Base-by-base conservation (phyloP, 306 rosid species). In the Castanea mollissima region DNA sequence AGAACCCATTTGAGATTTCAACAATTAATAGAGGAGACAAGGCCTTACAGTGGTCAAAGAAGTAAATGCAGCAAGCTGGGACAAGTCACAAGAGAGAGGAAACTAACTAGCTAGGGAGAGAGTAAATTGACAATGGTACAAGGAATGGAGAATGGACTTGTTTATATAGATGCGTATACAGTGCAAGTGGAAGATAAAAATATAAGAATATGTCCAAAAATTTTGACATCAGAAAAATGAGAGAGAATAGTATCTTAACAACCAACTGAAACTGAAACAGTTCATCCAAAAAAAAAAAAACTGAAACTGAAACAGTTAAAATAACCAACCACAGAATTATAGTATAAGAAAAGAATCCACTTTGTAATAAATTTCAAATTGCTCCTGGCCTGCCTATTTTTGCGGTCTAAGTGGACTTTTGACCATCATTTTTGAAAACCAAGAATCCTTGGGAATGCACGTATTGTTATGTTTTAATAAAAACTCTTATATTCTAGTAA, bases 141-240 rank as follows among this genome's bases (percentile, higher is more conserved):
- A 14, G 35, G 20, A 63, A 63, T 29, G 69, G 44, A 15, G 20
- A 63, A 63, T 29, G 69, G 69, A 14, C 69, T 63, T 13, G 41
- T 63, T 27, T 63, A 63, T 63, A 63, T 63, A 27, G 69, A 63
- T 29, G 41, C 3, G 41, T 63, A 15, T 15, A 19, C 38, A 5
- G 69, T 63, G 69, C 69, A 63, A 29, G 69, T 63, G 69, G 69
- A 63, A 7, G n/a, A 63, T 63, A 29, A 14, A 62, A 63, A 63
- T 10, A 59, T 59, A 59, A 6, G 16, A 59, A 23, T 10, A 23
- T 59, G 35, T 14, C 20, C 10, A 29, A 6, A 49, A 15, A 27
- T 29, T 12, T 29, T 27, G 20, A 63, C 14, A 63, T 27, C 14
- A 63, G 20, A 63, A 63, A 63, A 0, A 27, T 14, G 20, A 3